phyloP scores from a whole-genome alignment of 352 stramenopile genomes.

The Phytophthora tubulina region DNA sequence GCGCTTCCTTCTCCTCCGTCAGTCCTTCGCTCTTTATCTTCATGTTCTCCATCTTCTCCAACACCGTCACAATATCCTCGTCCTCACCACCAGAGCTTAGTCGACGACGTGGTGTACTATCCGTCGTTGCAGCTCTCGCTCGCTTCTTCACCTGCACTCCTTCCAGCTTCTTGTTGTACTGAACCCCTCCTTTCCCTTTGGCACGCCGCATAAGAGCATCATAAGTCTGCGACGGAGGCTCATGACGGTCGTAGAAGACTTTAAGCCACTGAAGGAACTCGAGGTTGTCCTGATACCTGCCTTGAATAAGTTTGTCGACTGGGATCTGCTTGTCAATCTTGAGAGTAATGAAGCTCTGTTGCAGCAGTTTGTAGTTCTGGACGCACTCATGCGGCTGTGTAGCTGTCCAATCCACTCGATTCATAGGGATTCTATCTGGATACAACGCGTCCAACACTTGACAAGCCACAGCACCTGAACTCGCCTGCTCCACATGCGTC shows the following conservation, averaged over 20 bases:
- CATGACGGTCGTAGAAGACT: constrained; percentile 69
- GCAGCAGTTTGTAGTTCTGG: constrained; percentile 28
- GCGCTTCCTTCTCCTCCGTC: neutral
- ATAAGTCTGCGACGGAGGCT: constrained; percentile 77
- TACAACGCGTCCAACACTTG: constrained; percentile 96
- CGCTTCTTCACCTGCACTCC: constrained; percentile 9
- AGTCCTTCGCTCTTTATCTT: constrained; percentile 14
- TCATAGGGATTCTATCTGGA: constrained; percentile 94
- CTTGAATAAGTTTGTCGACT: constrained; percentile 74
- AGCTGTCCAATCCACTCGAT: constrained; percentile 96
- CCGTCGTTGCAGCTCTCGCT: neutral
- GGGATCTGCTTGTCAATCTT: constrained; percentile 15
- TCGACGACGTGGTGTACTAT: constrained; percentile 31
- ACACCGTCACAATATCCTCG: neutral
- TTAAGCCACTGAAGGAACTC: constrained; percentile 99
- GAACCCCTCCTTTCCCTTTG: constrained; percentile 92
- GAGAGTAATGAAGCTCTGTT: constrained; percentile 2
- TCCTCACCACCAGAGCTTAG: neutral
- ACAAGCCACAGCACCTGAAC: constrained; percentile 95
- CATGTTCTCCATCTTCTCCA: constrained; percentile 19
- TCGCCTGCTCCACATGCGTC: constrained; percentile 96
- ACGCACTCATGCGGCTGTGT: constrained; percentile 94
- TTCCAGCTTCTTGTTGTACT: constrained; percentile 65
- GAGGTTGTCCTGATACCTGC: constrained; percentile 99
- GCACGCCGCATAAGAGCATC: constrained; percentile 91